Evolutionary conservation across 2,329 filamentous ascomycete genomes (phyloP), one percentile per base, ranked within the genome.

Genomic region (Lachnellula subtilissima): DNA sequence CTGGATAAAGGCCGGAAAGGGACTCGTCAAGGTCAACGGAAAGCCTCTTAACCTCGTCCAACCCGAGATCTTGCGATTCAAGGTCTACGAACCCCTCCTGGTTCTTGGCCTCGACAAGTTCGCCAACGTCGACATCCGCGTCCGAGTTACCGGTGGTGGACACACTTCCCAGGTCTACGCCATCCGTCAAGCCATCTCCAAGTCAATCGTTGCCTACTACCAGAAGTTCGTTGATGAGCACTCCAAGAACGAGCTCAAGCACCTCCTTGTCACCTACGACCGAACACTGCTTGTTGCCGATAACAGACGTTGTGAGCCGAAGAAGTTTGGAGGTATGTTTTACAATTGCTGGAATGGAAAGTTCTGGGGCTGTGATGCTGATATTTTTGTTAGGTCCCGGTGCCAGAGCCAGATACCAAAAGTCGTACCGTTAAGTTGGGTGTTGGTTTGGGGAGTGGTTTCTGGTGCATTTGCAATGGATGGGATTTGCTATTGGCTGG

Each of bases 171-270:
- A 97, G 80, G 85, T 96, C 79, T 97, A 97, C 81, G 94, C 94
- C 76, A 91, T 97, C 84, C 91, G 94, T 72, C 94, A 99, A 83
- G 93, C 94, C 72, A 97, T 99, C 75, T 87, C 92, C 82, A 99
- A 97, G 87, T 88, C 88, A 72, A 90, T 96, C 76, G 87, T 96
- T 74, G 88, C 91, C 78, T 97, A 97, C 88, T 97, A 97, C 89
- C 93, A 97, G 83, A 97, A 99, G 86, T 99, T 87, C 82, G 91
- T 97, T 79, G 94, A 99, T 76, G 94, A 99, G 89, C 92, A 97
- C 89, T 91, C 89, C 83, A 99, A 99, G 89, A 97, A 97, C 87
- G 84, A 91, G 80, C 86, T 99, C 74, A 99, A 97, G 91, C 88
- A 93, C 81, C 89, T 90, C 69, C 87, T 99, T 70, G 89, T 93